These are phyloP conservation scores for Diphasiastrum complanatum DNA, from an alignment of 83 land plant genomes.

Conservation along the genomic window DNA sequence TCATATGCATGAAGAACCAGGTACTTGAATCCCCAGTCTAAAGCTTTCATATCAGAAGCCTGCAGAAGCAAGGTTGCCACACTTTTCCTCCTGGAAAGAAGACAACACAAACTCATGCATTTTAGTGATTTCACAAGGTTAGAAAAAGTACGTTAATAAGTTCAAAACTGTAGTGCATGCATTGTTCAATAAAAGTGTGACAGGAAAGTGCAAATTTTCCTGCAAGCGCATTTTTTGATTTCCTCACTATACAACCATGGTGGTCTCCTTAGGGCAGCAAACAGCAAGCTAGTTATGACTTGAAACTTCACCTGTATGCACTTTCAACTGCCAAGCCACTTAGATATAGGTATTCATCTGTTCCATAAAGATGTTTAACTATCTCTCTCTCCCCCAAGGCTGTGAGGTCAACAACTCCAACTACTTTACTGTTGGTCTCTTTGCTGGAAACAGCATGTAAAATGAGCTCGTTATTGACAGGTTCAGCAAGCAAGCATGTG, in stretches of 20 bases:
- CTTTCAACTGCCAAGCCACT: slow-evolving; percentile 44
- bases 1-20: slow-evolving; percentile 80
- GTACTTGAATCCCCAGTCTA: slow-evolving; percentile 61
- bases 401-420: slow-evolving; percentile 38
- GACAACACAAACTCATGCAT: not conserved
- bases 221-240: no score
- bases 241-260: no score
- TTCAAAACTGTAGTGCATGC: not conserved
- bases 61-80: slow-evolving; percentile 68
- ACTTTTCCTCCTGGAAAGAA: slow-evolving; percentile 58
- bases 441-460: not conserved
- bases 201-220: no score
- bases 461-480: slow-evolving; percentile 3
- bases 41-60: slow-evolving; percentile 68
- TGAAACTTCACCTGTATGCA: slow-evolving; percentile 33
- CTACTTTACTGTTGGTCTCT: slow-evolving; percentile 5
- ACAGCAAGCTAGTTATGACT: no score
- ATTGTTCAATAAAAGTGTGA: no score
- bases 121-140: not conserved
- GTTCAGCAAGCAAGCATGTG: slow-evolving; percentile 34
- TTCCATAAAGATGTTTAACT: slow-evolving; percentile 23
- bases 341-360: slow-evolving; percentile 32
- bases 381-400: slow-evolving; percentile 32
- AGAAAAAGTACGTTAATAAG: not conserved
- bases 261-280: no score